Evolutionary conservation across 108 stramenopile species (phyloP).

Genomic region (Cylindrotheca closterium): DNA sequence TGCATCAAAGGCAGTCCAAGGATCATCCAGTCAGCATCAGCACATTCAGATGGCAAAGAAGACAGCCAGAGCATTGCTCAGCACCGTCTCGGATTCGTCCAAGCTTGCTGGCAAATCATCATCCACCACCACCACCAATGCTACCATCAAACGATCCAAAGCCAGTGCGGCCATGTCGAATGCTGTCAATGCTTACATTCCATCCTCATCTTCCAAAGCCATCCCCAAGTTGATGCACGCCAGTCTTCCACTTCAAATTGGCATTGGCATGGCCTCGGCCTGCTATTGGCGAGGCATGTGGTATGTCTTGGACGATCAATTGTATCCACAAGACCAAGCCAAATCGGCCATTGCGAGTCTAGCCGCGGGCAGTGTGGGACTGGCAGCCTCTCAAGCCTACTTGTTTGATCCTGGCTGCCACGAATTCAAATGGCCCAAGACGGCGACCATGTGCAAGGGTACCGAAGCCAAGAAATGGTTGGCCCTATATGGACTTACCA

Average conservation of each 20-base stretch:
- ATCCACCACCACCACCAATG: too few species aligned
- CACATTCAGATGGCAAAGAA: too few species aligned
- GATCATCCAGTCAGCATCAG: too few species aligned
- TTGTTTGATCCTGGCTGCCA: conserved; percentile 3
- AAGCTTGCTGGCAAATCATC: too few species aligned
- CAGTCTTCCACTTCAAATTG: neutral
- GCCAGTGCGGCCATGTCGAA: too few species aligned
- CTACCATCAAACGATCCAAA: too few species aligned
- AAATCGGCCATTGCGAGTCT: conserved; percentile 35
- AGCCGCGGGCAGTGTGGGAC: conserved; percentile 26
- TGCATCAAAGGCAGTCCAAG: too few species aligned
- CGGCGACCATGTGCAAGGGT: neutral
- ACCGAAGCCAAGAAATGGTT: conserved; percentile 40
- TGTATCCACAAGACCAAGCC: conserved; percentile 48
- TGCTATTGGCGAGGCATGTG: conserved; percentile 66
- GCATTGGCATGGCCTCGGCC: conserved; percentile 28
- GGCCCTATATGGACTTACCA: conserved; percentile 51
- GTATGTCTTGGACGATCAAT: conserved; percentile 69
- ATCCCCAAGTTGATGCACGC: too few species aligned
- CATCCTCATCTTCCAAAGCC: too few species aligned
- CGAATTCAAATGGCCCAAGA: neutral
- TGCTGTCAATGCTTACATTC: too few species aligned
- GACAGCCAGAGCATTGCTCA: too few species aligned
- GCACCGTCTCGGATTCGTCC: too few species aligned
- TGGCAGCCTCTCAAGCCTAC: conserved; percentile 44